phyloP scores from a whole-genome alignment of 2,329 filamentous ascomycete genomes.

The Exophiala bonariae region DNA sequence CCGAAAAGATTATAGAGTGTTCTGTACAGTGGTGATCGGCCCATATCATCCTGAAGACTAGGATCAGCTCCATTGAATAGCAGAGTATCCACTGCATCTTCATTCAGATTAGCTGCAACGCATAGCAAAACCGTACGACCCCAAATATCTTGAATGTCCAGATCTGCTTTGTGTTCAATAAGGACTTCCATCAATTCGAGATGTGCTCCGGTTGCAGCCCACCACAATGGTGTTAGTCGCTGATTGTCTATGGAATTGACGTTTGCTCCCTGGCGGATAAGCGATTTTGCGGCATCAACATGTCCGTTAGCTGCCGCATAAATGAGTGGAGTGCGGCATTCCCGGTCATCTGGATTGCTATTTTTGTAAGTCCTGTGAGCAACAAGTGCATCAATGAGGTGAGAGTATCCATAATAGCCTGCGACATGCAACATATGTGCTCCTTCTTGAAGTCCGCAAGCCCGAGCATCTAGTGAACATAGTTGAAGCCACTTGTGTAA shows the following conservation, averaged over 20 bases:
- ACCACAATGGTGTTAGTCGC: slow-evolving; percentile 2
- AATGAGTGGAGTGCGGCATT: slow-evolving; percentile 16
- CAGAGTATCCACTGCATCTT: no score
- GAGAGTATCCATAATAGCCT: not conserved
- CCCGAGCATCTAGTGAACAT: not conserved
- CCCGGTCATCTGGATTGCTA: slow-evolving; percentile 3
- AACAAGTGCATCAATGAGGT: slow-evolving; percentile 1
- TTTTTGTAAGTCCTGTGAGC: not conserved
- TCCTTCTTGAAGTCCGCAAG: not conserved
- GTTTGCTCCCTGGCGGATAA: not conserved
- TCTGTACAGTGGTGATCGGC: no score
- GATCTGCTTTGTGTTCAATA: not conserved
- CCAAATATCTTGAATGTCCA: not conserved
- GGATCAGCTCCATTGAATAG: no score
- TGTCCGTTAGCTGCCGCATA: slow-evolving; percentile 19
- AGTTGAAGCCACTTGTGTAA: slow-evolving; percentile 1
- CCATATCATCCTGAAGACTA: no score
- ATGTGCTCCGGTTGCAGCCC: not conserved
- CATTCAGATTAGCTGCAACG: no score
- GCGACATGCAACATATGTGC: slow-evolving; percentile 2
- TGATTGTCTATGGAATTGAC: not conserved
- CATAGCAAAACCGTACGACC: not conserved
- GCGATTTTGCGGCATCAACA: slow-evolving; percentile 3
- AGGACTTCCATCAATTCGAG: not conserved
- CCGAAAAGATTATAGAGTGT: no score